Percentiles rank a stretch among this genome's conserved stretches.
Conservation (phyloP, 2,329 filamentous ascomycete species). For the Penicillium rolfsii region DNA sequence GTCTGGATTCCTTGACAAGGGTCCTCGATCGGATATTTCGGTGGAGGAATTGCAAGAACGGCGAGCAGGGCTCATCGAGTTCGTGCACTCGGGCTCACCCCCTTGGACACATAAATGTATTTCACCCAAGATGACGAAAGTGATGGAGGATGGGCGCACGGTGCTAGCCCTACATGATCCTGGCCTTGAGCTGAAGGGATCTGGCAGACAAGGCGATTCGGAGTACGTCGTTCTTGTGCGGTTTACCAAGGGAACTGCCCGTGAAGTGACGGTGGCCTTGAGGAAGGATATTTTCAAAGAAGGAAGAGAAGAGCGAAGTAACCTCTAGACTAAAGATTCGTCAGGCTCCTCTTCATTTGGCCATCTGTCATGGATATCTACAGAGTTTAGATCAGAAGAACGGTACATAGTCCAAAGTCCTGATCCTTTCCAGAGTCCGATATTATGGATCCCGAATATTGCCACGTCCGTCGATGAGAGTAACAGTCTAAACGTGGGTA, state of each 20-base stretch:
- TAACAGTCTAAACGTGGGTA: background rate
- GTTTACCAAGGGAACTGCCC: conserved; percentile 60
- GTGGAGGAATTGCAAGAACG: conserved; percentile 40
- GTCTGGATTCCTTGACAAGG: conserved; percentile 53
- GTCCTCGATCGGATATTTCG: conserved; percentile 28
- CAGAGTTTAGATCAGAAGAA: background rate
- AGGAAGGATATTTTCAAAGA: conserved; percentile 52
- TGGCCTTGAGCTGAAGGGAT: conserved; percentile 58
- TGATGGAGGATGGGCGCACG: conserved; percentile 51
- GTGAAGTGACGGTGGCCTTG: conserved; percentile 57
- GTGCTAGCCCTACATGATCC: conserved; percentile 59
- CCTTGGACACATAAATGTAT: conserved; percentile 55
- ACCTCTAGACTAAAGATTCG: conserved; percentile 31
- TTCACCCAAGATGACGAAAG: conserved; percentile 46
- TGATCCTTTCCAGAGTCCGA: background rate
- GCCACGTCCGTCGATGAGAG: conserved; percentile 19
- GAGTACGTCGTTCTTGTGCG: conserved; percentile 62
- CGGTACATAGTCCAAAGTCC: conserved; percentile 1
- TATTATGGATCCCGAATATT: conserved; percentile 15
- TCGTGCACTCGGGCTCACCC: conserved; percentile 51
- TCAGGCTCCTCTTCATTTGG: background rate
- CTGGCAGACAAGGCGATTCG: conserved; percentile 53
- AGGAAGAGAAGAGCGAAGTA: conserved; percentile 35
- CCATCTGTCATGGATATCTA: background rate
- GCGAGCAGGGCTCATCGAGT: conserved; percentile 52